phyloP scores from a whole-genome alignment of 2,329 filamentous ascomycete species.

The Pyricularia grisea region DNA sequence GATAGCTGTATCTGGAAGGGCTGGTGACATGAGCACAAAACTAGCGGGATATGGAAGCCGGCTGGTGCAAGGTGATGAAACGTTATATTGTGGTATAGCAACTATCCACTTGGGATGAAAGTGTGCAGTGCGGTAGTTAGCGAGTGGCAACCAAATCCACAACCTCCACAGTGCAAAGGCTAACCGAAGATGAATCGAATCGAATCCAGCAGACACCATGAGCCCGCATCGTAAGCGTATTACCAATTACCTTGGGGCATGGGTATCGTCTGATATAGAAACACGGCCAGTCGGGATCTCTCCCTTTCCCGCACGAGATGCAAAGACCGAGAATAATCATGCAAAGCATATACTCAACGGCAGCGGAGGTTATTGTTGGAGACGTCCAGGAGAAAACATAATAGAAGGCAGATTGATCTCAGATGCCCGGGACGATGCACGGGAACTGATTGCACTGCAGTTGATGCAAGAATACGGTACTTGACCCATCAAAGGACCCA shows the following conservation, averaged over 20 bases:
- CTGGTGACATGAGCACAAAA: not conserved
- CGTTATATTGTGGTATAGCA: conserved; percentile 3
- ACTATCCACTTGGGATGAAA: not conserved
- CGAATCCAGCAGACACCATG: not conserved
- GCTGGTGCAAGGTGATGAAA: conserved; percentile 3
- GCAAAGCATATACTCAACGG: not conserved
- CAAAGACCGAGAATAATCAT: not conserved
- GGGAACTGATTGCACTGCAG: not conserved
- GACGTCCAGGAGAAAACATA: not conserved
- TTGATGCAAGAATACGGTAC: not conserved
- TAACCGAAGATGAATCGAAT: not conserved
- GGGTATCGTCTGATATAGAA: not conserved
- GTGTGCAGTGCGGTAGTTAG: not conserved
- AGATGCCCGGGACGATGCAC: not conserved
- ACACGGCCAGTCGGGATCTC: not conserved
- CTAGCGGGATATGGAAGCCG: not conserved
- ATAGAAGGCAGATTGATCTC: not conserved
- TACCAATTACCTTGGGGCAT: not conserved
- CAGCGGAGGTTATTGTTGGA: not conserved
- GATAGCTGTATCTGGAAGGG: not conserved
- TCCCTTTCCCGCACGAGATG: not conserved
- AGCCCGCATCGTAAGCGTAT: not conserved
- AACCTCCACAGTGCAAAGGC: conserved; percentile 3
- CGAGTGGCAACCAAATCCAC: not conserved
- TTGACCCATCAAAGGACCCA: not conserved